Evolutionary conservation across 192 early-diverging fungal species (phyloP).

Genomic region (Spizellomyces punctatus): DNA sequence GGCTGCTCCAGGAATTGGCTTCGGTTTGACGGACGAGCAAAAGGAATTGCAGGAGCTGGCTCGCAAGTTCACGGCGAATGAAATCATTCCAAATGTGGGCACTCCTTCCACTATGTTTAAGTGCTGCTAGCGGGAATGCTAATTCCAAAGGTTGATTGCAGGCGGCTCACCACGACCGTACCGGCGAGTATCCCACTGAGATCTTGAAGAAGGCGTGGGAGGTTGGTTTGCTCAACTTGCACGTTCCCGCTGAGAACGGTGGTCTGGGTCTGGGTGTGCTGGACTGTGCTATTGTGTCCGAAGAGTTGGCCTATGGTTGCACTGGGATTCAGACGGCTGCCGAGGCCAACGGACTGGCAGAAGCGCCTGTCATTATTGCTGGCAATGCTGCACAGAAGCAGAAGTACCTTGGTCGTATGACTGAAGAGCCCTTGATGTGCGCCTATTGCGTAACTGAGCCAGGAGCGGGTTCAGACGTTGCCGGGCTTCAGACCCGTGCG

Average conservation of each 20-base stretch:
- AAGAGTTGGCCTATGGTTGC: conserved; percentile 93
- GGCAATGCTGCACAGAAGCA: conserved; percentile 89
- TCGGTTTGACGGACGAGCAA: conserved; percentile 83
- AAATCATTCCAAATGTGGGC: conserved; percentile 76
- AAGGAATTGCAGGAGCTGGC: conserved; percentile 85
- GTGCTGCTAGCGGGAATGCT: no score
- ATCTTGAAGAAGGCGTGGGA: conserved; percentile 83
- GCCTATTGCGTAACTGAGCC: conserved; percentile 80
- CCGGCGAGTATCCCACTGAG: conserved; percentile 86
- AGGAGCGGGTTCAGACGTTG: conserved; percentile 71
- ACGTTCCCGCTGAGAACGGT: conserved; percentile 83
- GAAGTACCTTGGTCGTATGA: conserved; percentile 97
- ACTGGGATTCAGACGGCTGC: conserved; percentile 95
- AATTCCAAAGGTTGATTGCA: conserved; percentile 24
- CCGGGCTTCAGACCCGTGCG: conserved; percentile 70
- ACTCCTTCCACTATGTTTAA: background rate
- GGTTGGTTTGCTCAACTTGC: conserved; percentile 87
- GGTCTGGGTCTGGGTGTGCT: conserved; percentile 88
- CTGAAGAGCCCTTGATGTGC: conserved; percentile 93
- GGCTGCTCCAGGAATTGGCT: conserved; percentile 40
- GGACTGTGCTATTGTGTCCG: conserved; percentile 82
- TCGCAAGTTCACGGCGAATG: conserved; percentile 84
- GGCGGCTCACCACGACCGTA: conserved; percentile 91
- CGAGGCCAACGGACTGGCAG: conserved; percentile 93
- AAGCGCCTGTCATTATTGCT: conserved; percentile 87